Evolutionary conservation across 1,139 yeast genomes (phyloP).

Genomic region (Lodderomyces margitis): DNA sequence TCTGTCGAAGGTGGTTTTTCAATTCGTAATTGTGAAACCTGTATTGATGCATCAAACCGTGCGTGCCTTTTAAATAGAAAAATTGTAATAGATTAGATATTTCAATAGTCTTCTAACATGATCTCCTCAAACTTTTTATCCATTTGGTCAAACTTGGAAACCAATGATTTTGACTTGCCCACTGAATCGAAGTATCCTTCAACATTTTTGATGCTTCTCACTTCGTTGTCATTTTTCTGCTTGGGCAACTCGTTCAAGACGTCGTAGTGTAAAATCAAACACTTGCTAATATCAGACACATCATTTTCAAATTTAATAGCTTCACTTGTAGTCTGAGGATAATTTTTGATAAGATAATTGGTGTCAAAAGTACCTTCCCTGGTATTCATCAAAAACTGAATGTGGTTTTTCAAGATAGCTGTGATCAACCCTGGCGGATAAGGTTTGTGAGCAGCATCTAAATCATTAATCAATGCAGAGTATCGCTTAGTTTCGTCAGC

Average conservation of each 20-base stretch:
- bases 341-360: conserved; percentile 48
- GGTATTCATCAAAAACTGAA: conserved; percentile 38
- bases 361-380: conserved; percentile 44
- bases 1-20: too few relatives aligned
- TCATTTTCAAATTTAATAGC: conserved; percentile 64
- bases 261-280: conserved; percentile 37
- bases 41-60: too few relatives aligned
- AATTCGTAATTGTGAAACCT: too few relatives aligned
- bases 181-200: conserved; percentile 62
- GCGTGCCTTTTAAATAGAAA: too few relatives aligned
- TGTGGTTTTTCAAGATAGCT: conserved; percentile 50
- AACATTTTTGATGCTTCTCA: conserved; percentile 37
- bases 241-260: conserved; percentile 25
- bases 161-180: conserved; percentile 36
- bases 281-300: conserved; percentile 43
- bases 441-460: conserved; percentile 29
- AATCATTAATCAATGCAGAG: conserved; percentile 41
- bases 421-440: conserved; percentile 60
- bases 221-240: conserved; percentile 25
- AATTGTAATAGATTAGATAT: too few relatives aligned
- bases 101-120: conserved; percentile 22
- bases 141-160: conserved; percentile 22
- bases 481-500: conserved; percentile 42
- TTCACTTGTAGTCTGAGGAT: conserved; percentile 58
- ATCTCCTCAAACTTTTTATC: conserved; percentile 25